These are phyloP conservation scores for Dryadomyces quercivorus DNA, from an alignment of 2,329 filamentous ascomycete genomes.

Conservation along the genomic window DNA sequence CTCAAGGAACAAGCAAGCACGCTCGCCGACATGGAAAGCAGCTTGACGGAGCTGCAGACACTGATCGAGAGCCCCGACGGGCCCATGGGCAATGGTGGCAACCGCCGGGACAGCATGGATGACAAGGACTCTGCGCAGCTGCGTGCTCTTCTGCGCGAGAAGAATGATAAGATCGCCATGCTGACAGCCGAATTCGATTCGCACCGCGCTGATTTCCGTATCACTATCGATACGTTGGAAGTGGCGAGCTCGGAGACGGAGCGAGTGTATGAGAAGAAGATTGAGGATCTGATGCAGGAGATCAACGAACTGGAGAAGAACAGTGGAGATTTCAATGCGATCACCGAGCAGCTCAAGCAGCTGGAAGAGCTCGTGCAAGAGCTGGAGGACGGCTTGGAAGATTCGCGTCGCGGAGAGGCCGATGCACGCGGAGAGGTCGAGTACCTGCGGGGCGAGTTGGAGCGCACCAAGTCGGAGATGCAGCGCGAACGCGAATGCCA, in stretches of 20 bases:
- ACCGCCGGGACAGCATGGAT: conserved; percentile 30
- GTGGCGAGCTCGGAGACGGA: conserved; percentile 93
- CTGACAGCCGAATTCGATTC: conserved; percentile 90
- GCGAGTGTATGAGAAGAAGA: conserved; percentile 86
- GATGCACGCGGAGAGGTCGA: conserved; percentile 94
- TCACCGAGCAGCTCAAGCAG: conserved; percentile 85
- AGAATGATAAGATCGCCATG: conserved; percentile 92
- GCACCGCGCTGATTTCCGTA: conserved; percentile 89
- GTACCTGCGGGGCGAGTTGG: conserved; percentile 87
- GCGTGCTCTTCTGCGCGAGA: conserved; percentile 74
- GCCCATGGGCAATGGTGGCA: conserved; percentile 18
- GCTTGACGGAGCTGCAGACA: conserved; percentile 61
- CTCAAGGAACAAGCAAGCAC: conserved; percentile 78
- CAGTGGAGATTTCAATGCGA: conserved; percentile 79
- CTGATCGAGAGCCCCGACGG: conserved; percentile 51
- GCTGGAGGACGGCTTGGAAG: conserved; percentile 90
- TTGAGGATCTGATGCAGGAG: conserved; percentile 75
- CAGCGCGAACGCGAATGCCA: conserved; percentile 77
- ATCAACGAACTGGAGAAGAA: conserved; percentile 71
- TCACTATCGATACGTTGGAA: conserved; percentile 92
- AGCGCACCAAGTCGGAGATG: conserved; percentile 78
- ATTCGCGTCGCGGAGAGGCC: conserved; percentile 84
- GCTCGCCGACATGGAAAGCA: conserved; percentile 81
- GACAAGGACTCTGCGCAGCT: conserved; percentile 67
- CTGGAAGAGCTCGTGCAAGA: conserved; percentile 94